Evolutionary conservation across 2,329 filamentous ascomycete genomes (phyloP), one percentile per base, ranked within the genome.

Genomic region (Bretziella fagacearum): DNA sequence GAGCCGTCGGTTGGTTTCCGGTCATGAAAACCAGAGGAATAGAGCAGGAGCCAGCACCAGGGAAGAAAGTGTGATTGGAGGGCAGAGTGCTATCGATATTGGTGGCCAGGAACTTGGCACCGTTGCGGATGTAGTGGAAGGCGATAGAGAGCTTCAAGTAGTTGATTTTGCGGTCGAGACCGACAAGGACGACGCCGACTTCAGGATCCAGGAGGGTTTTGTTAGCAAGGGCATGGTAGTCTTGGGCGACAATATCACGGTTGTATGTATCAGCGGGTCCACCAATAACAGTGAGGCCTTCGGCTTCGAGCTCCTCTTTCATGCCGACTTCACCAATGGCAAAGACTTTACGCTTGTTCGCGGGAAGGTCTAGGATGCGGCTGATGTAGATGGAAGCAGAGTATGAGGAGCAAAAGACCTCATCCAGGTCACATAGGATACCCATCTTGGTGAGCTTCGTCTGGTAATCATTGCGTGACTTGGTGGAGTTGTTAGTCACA

Each of bases 401-500:
- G 72, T 98, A 98, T 32, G 87, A 82, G 6, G 89, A 94, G 52
- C 84, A 86, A 60, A 98, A 98, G 54, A 98, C 83, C 66, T 98
- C 91, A 59, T 96, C 85, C 36, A 81, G 75, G 50, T 74, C 70
- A 55, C 77, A 79, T 1, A 81, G 79, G 56, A 98, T 94, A 40
- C 81, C 82, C 60, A 95, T 72, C 46, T 67, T 67, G 40, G 81
- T 76, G 51, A 98, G 79, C 60, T 96, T 98, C 68, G 89, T 85
- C 61, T 82, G 80, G 65, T 98, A 98, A 60, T 95, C 86, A 43
- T 74, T 69, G 48, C 91, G 81, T 8, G 89, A 94, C 62, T 98
- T 98, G 49, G 91, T 96, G 58, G 86, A 95, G 68, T 98, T 98
- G 67, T 98, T 98, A 33, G 91, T 98, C 45, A 98, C 91, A 59